A percentile compares a stretch with the other conserved stretches of the same genome.
Conservation (phyloP, 768 basidiomycete species). For the Pulveroboletus sp. region DNA sequence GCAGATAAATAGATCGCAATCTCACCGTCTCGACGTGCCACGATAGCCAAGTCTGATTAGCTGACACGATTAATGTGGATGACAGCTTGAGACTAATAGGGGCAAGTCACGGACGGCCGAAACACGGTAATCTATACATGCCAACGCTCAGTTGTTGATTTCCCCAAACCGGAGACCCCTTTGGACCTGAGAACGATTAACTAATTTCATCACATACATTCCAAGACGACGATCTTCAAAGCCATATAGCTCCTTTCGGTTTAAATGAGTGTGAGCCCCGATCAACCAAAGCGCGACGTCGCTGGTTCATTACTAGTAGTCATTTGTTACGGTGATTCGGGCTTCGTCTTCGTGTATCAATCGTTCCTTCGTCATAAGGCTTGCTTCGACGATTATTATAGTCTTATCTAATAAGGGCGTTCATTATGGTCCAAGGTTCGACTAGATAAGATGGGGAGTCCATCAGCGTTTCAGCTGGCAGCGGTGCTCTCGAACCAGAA, state of each 20-base stretch:
- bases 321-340: background rate
- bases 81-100: background rate
- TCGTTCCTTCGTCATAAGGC: background rate
- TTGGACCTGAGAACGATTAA: background rate
- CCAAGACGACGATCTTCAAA: background rate
- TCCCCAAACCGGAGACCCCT: background rate
- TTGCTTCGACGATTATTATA: background rate
- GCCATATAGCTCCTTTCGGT: background rate
- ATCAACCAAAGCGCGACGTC: background rate
- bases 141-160: background rate
- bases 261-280: background rate
- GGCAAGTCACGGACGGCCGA: background rate
- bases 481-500: background rate
- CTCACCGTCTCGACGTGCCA: too few relatives aligned
- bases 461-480: too few relatives aligned
- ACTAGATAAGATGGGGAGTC: background rate
- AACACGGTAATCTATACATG: slow-evolving; percentile 1
- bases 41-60: background rate
- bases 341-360: background rate
- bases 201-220: slow-evolving; percentile 4
- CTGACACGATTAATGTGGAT: background rate
- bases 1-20: background rate
- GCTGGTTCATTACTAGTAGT: background rate
- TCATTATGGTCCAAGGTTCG: slow-evolving; percentile 2
- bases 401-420: background rate